Evolutionary conservation across 805 yeast species (phyloP), one percentile per base, ranked within the genome.

Genomic region (Candida piceae): DNA sequence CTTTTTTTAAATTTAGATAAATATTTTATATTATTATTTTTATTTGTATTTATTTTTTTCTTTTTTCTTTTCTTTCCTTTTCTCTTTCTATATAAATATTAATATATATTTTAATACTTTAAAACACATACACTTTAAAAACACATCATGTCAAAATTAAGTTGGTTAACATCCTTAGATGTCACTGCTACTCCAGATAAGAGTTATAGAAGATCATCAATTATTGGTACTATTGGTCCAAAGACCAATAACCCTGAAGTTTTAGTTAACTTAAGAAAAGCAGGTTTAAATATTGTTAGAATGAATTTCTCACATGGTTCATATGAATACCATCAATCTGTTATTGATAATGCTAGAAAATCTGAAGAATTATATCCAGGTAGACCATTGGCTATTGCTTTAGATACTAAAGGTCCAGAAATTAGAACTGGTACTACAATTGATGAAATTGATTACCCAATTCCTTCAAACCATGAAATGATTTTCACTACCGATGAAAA

Each of bases 221-320:
- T 93, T 69, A 89, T 93, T 60, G 97, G 97, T 65, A 93, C 98
- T 54, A 93, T 93, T 67, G 98, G 98, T 57, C 98, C 98, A 60
- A 88, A 87, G 74, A 86, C 97, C 69, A 93, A 93, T 79, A 66
- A 72, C 55, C 89, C 82, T 50, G 96, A 89, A 62, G 74, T 76
- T 52, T 70, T 93, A 60, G 86, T 80, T 56, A 76, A 78, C 63
- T 77, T 93, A 62, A 84, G 98, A 76, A 85, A 87, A 69, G 96
- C 97, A 46, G 98, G 98, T 62, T 76, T 93, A 55, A 93, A 90
- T 79, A 86, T 93, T 63, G 97, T 87, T 38, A 84, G 98, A 66
- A 88, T 93, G 97, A 93, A 93, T 82, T 93, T 93, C 74, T 86
- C 96, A 51, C 98, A 93, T 74, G 98, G 98, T 58, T 78, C 96